Percentiles rank a stretch among this genome's conserved stretches.
phyloP scores from a whole-genome alignment of 1,284 basidiomycete species.

The Microbotryum violaceum region DNA sequence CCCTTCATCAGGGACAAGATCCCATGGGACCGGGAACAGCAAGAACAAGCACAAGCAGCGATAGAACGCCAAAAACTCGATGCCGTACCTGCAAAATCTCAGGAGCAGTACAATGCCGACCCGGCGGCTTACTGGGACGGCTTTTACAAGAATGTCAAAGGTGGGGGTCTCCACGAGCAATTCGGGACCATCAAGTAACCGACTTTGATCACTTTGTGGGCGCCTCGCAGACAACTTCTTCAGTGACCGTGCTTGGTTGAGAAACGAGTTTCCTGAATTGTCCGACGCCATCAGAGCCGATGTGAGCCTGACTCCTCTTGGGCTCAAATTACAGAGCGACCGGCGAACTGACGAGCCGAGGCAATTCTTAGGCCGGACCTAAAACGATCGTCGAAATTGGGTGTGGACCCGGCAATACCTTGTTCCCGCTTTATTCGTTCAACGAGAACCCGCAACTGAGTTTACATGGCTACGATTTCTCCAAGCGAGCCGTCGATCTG shows the following conservation, averaged over 20 bases:
- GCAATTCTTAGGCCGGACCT: conserved; percentile 56
- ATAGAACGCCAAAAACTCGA: conserved; percentile 28
- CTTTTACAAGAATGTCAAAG: conserved; percentile 75
- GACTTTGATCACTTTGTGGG: no score
- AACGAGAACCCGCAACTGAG: conserved; percentile 74
- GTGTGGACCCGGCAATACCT: conserved; percentile 82
- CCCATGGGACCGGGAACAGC: conserved; percentile 33
- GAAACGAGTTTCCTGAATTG: conserved; percentile 83
- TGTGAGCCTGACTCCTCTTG: conserved; percentile 44
- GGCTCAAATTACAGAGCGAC: neutral
- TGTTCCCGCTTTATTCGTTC: conserved; percentile 73
- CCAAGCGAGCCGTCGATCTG: conserved; percentile 78
- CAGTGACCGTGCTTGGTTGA: conserved; percentile 86
- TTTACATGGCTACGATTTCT: conserved; percentile 83
- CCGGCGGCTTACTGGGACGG: conserved; percentile 76
- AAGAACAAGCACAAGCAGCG: conserved; percentile 24
- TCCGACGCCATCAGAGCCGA: conserved; percentile 59
- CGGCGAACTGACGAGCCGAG: no score
- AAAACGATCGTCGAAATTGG: conserved; percentile 52
- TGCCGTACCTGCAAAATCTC: conserved; percentile 27
- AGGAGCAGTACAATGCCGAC: conserved; percentile 58
- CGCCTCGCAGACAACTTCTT: conserved; percentile 62
- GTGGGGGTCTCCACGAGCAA: neutral
- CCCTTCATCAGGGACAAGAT: conserved; percentile 31
- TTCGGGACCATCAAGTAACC: no score